Conservation (phyloP, 371 early-diverging fungal genomes). For the Rhizopus sp. region DNA sequence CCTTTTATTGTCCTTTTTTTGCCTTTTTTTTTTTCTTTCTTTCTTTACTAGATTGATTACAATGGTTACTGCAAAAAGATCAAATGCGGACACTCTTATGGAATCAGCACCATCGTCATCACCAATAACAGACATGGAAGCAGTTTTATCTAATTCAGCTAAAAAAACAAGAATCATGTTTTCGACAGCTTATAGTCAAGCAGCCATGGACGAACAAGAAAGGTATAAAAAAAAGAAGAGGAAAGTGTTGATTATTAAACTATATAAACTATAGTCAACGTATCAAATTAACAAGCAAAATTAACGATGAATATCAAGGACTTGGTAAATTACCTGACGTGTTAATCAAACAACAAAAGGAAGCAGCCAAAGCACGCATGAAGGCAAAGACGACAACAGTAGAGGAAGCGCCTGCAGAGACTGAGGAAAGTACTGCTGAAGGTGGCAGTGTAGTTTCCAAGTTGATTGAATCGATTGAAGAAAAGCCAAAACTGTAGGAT, state of each 20-base stretch:
- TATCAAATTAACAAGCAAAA: conserved; percentile 72
- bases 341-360: conserved; percentile 58
- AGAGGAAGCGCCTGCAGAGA: conserved; percentile 42
- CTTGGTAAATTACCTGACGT: conserved; percentile 68
- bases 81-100: conserved; percentile 18
- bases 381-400: conserved; percentile 28
- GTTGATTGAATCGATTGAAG: conserved; percentile 46
- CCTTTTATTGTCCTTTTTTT: conserved; percentile 6
- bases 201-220: conserved; percentile 57
- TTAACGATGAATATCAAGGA: conserved; percentile 72
- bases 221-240: conserved; percentile 33
- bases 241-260: background rate
- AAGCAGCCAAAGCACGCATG: conserved; percentile 45
- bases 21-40: conserved; percentile 9
- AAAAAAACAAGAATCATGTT: conserved; percentile 62
- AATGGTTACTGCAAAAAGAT: conserved; percentile 36
- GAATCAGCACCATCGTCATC: conserved; percentile 3
- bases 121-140: conserved; percentile 23
- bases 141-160: conserved; percentile 47
- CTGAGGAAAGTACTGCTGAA: conserved; percentile 17
- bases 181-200: conserved; percentile 54
- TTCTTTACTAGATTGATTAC: background rate
- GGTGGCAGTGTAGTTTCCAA: conserved; percentile 30
- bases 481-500: conserved; percentile 28
- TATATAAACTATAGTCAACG: conserved; percentile 59